These are phyloP conservation scores for Geotrichum aggregatum DNA, from an alignment of 1,139 yeast genomes.

Conservation along the genomic window DNA sequence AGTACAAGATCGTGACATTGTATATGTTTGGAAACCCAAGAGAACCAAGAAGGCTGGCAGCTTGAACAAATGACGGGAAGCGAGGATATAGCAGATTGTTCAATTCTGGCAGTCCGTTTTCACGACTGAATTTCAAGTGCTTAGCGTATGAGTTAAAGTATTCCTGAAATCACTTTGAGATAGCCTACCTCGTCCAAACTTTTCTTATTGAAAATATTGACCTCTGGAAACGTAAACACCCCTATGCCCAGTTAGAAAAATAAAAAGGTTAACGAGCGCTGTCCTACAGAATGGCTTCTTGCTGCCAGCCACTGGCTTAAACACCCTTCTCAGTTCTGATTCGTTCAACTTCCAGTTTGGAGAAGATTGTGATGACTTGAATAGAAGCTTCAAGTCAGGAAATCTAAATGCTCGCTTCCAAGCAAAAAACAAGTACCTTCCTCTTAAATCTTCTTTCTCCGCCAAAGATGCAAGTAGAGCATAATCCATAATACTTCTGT, in stretches of 20 bases:
- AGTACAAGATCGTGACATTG: slow-evolving; percentile 52
- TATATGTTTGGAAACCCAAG: slow-evolving; percentile 38
- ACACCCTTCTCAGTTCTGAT: slow-evolving; percentile 24
- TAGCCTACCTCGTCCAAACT: slow-evolving; percentile 18
- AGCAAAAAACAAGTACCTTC: slow-evolving; percentile 30
- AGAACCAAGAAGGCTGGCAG: slow-evolving; percentile 31
- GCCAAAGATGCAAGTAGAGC: slow-evolving; percentile 49
- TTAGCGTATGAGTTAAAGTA: slow-evolving; percentile 18
- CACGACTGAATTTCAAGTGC: slow-evolving; percentile 31
- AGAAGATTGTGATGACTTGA: slow-evolving; percentile 24
- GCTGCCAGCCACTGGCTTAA: slow-evolving; percentile 22
- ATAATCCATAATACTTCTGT: slow-evolving; percentile 54
- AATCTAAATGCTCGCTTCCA: slow-evolving; percentile 31
- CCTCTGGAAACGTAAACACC: slow-evolving; percentile 41
- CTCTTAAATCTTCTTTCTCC: slow-evolving; percentile 25
- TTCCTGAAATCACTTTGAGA: not conserved
- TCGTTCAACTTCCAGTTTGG: slow-evolving; percentile 36
- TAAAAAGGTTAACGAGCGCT: slow-evolving; percentile 5
- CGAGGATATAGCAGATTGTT: slow-evolving; percentile 49
- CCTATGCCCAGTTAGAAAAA: slow-evolving; percentile 25
- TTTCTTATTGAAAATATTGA: slow-evolving; percentile 26
- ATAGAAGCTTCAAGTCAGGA: slow-evolving; percentile 28
- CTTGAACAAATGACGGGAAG: slow-evolving; percentile 35
- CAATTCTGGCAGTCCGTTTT: slow-evolving; percentile 43
- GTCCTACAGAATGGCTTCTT: slow-evolving; percentile 23